phyloP scores from a whole-genome alignment of 768 basidiomycete genomes.

The Rhizopogon salebrosus region DNA sequence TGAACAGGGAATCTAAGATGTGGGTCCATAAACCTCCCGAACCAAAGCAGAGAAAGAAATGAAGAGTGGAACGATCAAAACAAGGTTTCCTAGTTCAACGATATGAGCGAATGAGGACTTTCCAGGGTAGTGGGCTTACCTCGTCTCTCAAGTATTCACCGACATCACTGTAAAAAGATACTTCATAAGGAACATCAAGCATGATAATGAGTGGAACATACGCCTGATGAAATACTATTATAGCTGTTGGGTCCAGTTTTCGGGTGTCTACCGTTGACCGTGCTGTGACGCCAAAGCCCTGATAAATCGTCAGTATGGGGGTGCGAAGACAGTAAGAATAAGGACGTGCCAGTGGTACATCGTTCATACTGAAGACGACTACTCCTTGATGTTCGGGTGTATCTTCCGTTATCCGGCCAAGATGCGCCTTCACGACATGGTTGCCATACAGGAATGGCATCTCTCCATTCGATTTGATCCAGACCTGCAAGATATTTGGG shows the following conservation, averaged over 20 bases:
- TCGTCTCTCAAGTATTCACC: constrained; percentile 98
- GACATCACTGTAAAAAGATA: constrained; percentile 63
- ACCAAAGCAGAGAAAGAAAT: constrained; percentile 14
- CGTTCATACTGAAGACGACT: constrained; percentile 93
- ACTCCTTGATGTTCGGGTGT: constrained; percentile 99
- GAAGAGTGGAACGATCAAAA: constrained; percentile 40
- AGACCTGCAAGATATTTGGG: constrained; percentile 52
- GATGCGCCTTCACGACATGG: constrained; percentile 95
- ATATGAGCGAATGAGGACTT: constrained; percentile 11
- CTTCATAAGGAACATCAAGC: not conserved
- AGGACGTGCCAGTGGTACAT: constrained; percentile 76
- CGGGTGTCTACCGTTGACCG: constrained; percentile 93
- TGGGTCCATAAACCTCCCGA: constrained; percentile 13
- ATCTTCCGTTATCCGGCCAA: constrained; percentile 98
- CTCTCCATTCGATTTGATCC: constrained; percentile 99
- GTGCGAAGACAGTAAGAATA: not conserved
- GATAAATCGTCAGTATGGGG: constrained; percentile 8
- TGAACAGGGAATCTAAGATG: constrained; percentile 2
- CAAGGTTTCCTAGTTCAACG: constrained; percentile 59
- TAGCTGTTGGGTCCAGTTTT: constrained; percentile 95
- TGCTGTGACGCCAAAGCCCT: constrained; percentile 98
- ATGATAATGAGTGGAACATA: constrained; percentile 24
- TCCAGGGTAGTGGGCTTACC: constrained; percentile 36
- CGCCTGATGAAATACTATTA: constrained; percentile 99
- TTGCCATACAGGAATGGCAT: constrained; percentile 99